These are phyloP conservation scores for Fraxinus quadrangulata DNA, from an alignment of 257 asterid genomes.

Conservation along the genomic window DNA sequence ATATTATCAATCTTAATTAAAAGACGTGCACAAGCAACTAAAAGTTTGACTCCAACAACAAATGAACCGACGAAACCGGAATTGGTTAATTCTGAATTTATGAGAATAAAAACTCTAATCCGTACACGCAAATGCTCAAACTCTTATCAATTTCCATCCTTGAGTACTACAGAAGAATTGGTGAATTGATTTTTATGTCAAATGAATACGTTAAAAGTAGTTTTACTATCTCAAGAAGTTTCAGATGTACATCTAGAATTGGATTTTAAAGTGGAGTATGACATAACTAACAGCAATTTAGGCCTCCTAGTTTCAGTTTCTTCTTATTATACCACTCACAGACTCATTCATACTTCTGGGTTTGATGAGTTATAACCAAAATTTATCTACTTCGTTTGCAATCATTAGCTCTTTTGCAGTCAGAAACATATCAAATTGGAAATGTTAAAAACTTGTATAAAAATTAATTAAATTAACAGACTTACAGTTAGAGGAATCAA, in stretches of 20 bases:
- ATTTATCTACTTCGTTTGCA: background rate
- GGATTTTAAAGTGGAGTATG: background rate
- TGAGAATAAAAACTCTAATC: too few relatives aligned
- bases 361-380: background rate
- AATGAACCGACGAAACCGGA: too few relatives aligned
- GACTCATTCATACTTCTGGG: background rate
- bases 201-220: too few relatives aligned
- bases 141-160: too few relatives aligned
- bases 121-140: too few relatives aligned
- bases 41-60: background rate
- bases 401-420: background rate
- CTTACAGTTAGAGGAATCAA: slow-evolving; percentile 51
- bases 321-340: background rate
- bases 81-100: too few relatives aligned
- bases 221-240: background rate
- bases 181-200: background rate
- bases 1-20: background rate
- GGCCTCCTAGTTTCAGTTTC: background rate
- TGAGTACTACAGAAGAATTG: too few relatives aligned
- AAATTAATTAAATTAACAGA: slow-evolving; percentile 1
- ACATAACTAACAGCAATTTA: background rate
- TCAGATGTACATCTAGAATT: background rate
- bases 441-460: background rate
- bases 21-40: background rate
- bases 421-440: slow-evolving; percentile 7